Percentiles rank a stretch among this genome's conserved stretches.
Conservation (phyloP, 192 early-diverging fungal genomes). For the Coemansia sp. region DNA sequence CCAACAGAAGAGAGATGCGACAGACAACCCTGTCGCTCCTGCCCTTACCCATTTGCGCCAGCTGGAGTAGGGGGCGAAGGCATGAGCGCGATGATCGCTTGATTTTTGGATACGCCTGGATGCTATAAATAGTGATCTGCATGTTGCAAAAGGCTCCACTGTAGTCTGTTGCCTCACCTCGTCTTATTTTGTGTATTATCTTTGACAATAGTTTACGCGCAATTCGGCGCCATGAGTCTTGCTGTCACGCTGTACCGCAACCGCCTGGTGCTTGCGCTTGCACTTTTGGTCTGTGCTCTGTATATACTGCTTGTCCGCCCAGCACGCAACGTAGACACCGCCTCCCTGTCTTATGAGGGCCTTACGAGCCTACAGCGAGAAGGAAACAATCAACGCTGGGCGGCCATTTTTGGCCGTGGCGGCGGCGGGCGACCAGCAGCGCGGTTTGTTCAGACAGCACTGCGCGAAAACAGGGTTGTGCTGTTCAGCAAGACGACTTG, state of each 20-base stretch:
- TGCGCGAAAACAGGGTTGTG: slow-evolving; percentile 21
- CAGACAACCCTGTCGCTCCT: no score
- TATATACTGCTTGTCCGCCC: slow-evolving; percentile 8
- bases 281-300: slow-evolving; percentile 7
- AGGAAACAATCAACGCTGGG: background rate
- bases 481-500: slow-evolving; percentile 74
- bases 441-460: slow-evolving; percentile 15
- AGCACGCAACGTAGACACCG: no score
- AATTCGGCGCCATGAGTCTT: slow-evolving; percentile 10
- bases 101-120: no score
- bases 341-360: no score
- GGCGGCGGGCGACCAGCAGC: slow-evolving; percentile 7
- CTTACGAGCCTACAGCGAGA: no score
- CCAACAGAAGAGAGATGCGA: background rate
- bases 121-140: no score
- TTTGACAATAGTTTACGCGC: background rate
- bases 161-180: background rate
- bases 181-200: background rate
- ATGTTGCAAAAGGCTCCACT: no score
- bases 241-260: slow-evolving; percentile 29
- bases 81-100: no score
- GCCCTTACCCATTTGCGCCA: no score
- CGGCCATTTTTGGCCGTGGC: background rate
- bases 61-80: no score
- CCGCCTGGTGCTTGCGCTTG: slow-evolving; percentile 21